Percentiles rank a stretch among this genome's conserved stretches.
phyloP scores from a whole-genome alignment of 2,329 filamentous ascomycete species.

The Colletotrichum cereale region DNA sequence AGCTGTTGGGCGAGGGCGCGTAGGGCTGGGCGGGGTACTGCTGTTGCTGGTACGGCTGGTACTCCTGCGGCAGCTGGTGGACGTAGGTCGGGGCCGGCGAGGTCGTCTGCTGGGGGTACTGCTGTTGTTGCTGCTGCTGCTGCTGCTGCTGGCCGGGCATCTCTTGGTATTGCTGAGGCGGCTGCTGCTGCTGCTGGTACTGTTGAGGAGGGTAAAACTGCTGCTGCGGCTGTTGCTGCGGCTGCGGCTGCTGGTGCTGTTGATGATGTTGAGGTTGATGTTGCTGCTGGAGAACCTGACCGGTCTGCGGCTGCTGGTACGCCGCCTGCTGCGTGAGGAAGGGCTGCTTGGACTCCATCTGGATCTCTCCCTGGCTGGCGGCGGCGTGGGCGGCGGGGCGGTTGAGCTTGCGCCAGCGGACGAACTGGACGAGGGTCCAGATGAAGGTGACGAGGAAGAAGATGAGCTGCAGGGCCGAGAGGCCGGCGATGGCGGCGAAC shows the following conservation, averaged over 20 bases:
- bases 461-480: slow-evolving; percentile 59
- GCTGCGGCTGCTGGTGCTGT: not conserved
- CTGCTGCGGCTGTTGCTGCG: slow-evolving; percentile 13
- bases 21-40: slow-evolving; percentile 24
- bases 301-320: slow-evolving; percentile 44
- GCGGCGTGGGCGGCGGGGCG: slow-evolving; percentile 29
- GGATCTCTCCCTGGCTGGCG: slow-evolving; percentile 47
- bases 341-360: slow-evolving; percentile 47
- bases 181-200: slow-evolving; percentile 23
- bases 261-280: slow-evolving; percentile 28
- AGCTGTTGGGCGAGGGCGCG: slow-evolving; percentile 22
- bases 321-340: slow-evolving; percentile 38
- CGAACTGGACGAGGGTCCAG: slow-evolving; percentile 52
- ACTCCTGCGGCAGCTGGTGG: slow-evolving; percentile 7
- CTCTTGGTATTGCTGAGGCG: slow-evolving; percentile 27
- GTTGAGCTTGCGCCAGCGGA: slow-evolving; percentile 51
- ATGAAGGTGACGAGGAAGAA: slow-evolving; percentile 54
- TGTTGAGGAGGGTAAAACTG: slow-evolving; percentile 13
- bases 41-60: slow-evolving; percentile 20
- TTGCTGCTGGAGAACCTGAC: slow-evolving; percentile 22
- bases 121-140: slow-evolving; percentile 10
- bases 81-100: not conserved
- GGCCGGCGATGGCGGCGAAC: slow-evolving; percentile 56
- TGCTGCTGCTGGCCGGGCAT: slow-evolving; percentile 8
- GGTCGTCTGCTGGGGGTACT: not conserved